These are phyloP conservation scores for Wickerhamiella hasegawae DNA, from an alignment of 805 yeast species.

Conservation along the genomic window DNA sequence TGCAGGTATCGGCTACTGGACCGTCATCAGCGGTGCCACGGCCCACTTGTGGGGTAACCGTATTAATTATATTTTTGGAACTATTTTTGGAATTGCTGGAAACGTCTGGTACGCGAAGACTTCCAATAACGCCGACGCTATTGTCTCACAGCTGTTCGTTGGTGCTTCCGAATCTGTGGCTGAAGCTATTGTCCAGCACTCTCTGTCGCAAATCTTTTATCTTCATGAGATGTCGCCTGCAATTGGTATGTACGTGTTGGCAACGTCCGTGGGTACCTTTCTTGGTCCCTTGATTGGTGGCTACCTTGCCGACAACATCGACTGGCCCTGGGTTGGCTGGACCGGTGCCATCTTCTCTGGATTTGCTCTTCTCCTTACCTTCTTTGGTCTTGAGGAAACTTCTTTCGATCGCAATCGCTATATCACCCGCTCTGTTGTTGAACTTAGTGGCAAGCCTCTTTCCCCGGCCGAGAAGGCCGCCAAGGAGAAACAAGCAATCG, in stretches of 20 bases:
- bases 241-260: constrained; percentile 56
- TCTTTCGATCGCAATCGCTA: constrained; percentile 23
- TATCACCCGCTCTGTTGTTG: no score
- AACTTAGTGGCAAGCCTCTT: no score
- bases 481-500: not conserved
- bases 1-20: constrained; percentile 49
- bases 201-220: constrained; percentile 53
- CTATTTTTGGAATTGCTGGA: constrained; percentile 43
- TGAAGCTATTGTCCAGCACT: constrained; percentile 54
- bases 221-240: constrained; percentile 63
- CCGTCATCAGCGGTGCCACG: constrained; percentile 50
- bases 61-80: constrained; percentile 44
- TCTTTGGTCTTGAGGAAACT: constrained; percentile 60
- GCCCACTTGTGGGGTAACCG: constrained; percentile 57
- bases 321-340: constrained; percentile 75
- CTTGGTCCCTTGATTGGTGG: constrained; percentile 70
- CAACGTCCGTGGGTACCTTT: constrained; percentile 63
- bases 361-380: constrained; percentile 34
- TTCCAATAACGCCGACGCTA: constrained; percentile 38
- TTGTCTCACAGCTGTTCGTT: constrained; percentile 65
- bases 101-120: constrained; percentile 56
- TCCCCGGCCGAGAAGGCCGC: no score
- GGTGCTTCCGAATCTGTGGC: constrained; percentile 77
- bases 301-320: constrained; percentile 38
- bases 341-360: constrained; percentile 48